A percentile compares a stretch with the other conserved stretches of the same genome.
These are phyloP conservation scores for Craterostigma plantagineum DNA, from an alignment of 257 asterid species.

Conservation along the genomic window DNA sequence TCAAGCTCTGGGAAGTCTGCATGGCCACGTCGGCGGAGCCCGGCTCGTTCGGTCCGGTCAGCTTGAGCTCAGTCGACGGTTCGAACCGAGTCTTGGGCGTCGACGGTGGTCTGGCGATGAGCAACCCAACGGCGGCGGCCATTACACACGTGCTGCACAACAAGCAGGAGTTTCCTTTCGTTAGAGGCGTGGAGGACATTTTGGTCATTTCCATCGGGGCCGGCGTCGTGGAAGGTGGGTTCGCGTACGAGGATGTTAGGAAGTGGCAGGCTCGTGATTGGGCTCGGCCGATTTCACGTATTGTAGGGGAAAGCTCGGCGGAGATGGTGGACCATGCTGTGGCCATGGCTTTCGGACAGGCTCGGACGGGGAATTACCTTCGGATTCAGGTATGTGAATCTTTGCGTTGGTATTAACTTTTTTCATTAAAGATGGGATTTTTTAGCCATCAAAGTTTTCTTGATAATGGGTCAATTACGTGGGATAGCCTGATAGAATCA, in stretches of 20 bases:
- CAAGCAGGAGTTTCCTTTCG: slow-evolving; percentile 91
- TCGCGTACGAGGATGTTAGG: slow-evolving; percentile 40
- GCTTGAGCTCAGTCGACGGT: slow-evolving; percentile 65
- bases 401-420: not conserved
- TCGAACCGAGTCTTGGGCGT: slow-evolving; percentile 60
- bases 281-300: slow-evolving; percentile 19
- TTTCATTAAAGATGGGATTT: not conserved
- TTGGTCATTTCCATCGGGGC: slow-evolving; percentile 87
- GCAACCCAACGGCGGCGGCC: slow-evolving; percentile 35
- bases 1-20: slow-evolving; percentile 96
- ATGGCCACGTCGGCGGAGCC: slow-evolving; percentile 90
- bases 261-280: slow-evolving; percentile 58
- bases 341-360: slow-evolving; percentile 55
- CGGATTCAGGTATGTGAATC: slow-evolving; percentile 43
- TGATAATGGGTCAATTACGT: too few species aligned
- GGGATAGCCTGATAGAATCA: too few species aligned
- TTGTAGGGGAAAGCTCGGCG: slow-evolving; percentile 49
- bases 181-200: slow-evolving; percentile 90
- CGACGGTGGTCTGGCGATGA: slow-evolving; percentile 83
- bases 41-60: slow-evolving; percentile 49
- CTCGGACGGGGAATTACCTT: slow-evolving; percentile 40
- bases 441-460: too few species aligned
- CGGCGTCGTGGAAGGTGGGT: slow-evolving; percentile 46
- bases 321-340: slow-evolving; percentile 71
- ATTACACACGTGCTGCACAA: slow-evolving; percentile 92